Conservation (phyloP, 148 eudicot genomes). For the Chenopodium berlandieri region DNA sequence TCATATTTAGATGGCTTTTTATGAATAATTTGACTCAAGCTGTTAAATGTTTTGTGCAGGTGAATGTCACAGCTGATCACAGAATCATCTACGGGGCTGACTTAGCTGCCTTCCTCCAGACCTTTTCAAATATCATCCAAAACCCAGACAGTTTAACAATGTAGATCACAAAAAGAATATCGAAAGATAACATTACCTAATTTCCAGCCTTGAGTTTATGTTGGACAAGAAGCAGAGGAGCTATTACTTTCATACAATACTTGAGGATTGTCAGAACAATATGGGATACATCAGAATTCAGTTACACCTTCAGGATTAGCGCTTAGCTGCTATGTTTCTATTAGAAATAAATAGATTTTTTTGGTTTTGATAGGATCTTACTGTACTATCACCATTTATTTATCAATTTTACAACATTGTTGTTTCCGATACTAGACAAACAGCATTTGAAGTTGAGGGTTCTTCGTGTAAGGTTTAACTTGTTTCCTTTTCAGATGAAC, state of each 20-base stretch:
- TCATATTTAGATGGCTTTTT: neutral
- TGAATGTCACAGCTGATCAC: slow-evolving; percentile 94
- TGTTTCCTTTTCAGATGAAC: neutral
- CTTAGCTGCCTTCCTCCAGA: slow-evolving; percentile 93
- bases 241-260: neutral
- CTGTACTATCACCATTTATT: slow-evolving; percentile 9
- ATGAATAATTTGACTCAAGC: neutral
- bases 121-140: slow-evolving; percentile 77
- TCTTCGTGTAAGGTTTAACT: neutral
- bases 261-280: no score
- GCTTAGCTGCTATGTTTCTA: slow-evolving; percentile 1
- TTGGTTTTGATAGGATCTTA: slow-evolving; percentile 10
- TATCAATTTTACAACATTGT: neutral
- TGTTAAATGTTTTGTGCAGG: slow-evolving; percentile 36
- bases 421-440: neutral
- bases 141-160: slow-evolving; percentile 82
- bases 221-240: neutral
- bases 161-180: slow-evolving; percentile 38
- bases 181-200: neutral
- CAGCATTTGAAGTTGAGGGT: neutral
- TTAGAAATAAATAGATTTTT: slow-evolving; percentile 1
- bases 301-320: neutral
- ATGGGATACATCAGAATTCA: neutral
- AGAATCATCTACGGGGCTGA: slow-evolving; percentile 83
- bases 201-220: slow-evolving; percentile 8